phyloP scores from a whole-genome alignment of 306 rosid genomes.

The Vicia villosa region DNA sequence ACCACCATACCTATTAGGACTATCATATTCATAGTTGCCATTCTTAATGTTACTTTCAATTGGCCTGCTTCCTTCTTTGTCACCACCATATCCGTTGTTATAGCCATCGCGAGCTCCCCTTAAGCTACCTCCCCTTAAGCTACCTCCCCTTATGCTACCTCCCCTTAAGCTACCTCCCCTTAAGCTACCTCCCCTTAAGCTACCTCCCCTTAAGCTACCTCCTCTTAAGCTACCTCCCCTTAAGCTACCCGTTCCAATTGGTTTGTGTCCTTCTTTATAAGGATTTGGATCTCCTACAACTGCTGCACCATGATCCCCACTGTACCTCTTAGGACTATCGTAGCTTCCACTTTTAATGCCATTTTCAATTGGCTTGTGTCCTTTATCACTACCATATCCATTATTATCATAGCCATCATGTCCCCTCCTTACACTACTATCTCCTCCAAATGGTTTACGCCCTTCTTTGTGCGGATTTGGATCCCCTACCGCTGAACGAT shows the following conservation, averaged over 20 bases:
- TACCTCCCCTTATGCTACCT: constrained; percentile 1
- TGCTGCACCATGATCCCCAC: background rate
- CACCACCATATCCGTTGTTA: constrained; percentile 4
- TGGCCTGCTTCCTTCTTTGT: constrained; percentile 28
- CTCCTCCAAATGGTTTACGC: constrained; percentile 36
- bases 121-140: background rate
- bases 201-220: background rate
- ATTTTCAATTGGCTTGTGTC: constrained; percentile 30
- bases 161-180: constrained; percentile 16
- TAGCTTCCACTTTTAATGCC: constrained; percentile 11
- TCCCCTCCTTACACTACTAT: constrained; percentile 9
- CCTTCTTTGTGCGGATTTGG: constrained; percentile 17
- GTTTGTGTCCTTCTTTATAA: constrained; percentile 18
- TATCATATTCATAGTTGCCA: background rate
- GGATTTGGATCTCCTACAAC: background rate
- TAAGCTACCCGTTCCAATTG: constrained; percentile 23
- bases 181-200: background rate
- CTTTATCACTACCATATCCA: constrained; percentile 29
- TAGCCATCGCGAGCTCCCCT: constrained; percentile 7
- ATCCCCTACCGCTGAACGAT: background rate
- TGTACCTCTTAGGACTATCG: constrained; percentile 1
- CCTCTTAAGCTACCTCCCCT: no score
- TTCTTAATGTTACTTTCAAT: constrained; percentile 3
- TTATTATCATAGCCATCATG: constrained; percentile 4
- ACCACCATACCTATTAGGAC: background rate